Percentiles rank a stretch among this genome's conserved stretches.
Evolutionary conservation across 2,329 filamentous ascomycete species (phyloP).

Genomic region (Thelonectria rubi): DNA sequence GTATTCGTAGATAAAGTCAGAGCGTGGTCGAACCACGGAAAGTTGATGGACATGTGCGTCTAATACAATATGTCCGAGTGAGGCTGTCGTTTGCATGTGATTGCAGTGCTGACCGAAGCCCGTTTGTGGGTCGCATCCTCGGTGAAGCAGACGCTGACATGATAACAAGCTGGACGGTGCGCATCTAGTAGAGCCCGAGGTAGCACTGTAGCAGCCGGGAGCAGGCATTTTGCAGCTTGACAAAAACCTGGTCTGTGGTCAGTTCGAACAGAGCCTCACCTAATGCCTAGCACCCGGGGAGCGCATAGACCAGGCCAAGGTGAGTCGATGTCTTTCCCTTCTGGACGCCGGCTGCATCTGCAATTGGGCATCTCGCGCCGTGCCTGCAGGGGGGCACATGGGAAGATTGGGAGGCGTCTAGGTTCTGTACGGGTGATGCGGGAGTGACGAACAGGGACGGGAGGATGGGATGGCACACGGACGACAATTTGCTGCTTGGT

Average conservation of each 20-base stretch:
- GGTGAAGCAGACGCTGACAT: conserved; percentile 10
- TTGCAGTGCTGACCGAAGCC: conserved; percentile 18
- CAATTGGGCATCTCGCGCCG: conserved; percentile 19
- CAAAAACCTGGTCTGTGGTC: too few relatives aligned
- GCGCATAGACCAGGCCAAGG: background rate
- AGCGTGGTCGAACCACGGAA: conserved; percentile 21
- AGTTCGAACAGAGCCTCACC: conserved; percentile 20
- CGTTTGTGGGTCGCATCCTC: conserved; percentile 33
- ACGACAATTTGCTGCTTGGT: too few relatives aligned
- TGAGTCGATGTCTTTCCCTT: background rate
- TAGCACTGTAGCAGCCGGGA: too few relatives aligned
- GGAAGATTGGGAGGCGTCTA: background rate
- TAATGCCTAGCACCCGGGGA: background rate
- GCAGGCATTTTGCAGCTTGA: too few relatives aligned
- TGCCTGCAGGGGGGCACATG: conserved; percentile 19
- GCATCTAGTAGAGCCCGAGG: too few relatives aligned
- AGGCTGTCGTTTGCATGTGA: conserved; percentile 36
- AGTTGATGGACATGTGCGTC: conserved; percentile 6
- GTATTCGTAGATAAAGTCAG: conserved; percentile 30
- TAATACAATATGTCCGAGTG: background rate
- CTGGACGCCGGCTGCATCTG: conserved; percentile 17
- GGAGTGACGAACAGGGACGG: too few relatives aligned
- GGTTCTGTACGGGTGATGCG: too few relatives aligned
- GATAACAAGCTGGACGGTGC: background rate
- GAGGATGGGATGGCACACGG: background rate